phyloP scores from a whole-genome alignment of 1,284 basidiomycete genomes.

The Fomitopsis palustris region DNA sequence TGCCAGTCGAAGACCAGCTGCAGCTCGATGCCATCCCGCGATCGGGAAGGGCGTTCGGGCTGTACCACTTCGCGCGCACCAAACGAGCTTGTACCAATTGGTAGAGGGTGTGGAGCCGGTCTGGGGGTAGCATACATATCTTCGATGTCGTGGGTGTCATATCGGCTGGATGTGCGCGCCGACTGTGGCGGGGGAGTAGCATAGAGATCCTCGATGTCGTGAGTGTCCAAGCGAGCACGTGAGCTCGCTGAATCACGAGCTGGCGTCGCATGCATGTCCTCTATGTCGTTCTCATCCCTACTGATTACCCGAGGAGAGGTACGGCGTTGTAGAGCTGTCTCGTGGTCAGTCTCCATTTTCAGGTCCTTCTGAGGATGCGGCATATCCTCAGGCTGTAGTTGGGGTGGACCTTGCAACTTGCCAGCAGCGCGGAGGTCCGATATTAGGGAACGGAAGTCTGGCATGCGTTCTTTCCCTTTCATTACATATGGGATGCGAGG shows the following conservation, averaged over 20 bases:
- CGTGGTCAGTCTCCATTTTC: not conserved
- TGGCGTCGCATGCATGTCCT: not conserved
- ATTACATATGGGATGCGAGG: not conserved
- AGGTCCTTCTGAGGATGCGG: not conserved
- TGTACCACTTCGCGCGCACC: too few species aligned
- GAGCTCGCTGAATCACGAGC: not conserved
- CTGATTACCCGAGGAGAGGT: not conserved
- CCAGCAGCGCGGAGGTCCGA: not conserved
- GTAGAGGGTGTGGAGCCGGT: not conserved
- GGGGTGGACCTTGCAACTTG: not conserved
- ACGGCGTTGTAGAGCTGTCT: not conserved
- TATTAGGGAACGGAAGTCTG: constrained; percentile 3
- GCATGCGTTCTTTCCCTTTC: not conserved
- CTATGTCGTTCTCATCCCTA: not conserved
- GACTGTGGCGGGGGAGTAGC: not conserved
- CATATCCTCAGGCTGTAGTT: not conserved
- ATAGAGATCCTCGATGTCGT: not conserved
- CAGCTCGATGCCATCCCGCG: constrained; percentile 12
- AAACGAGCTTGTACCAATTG: not conserved
- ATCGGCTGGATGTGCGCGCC: not conserved
- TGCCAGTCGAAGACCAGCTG: constrained; percentile 6
- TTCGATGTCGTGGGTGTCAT: not conserved
- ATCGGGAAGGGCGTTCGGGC: constrained; percentile 3
- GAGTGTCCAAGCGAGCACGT: not conserved
- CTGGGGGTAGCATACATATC: not conserved